Evolutionary conservation across 768 basidiomycete genomes (phyloP).

Genomic region (Auriscalpium microsporum): DNA sequence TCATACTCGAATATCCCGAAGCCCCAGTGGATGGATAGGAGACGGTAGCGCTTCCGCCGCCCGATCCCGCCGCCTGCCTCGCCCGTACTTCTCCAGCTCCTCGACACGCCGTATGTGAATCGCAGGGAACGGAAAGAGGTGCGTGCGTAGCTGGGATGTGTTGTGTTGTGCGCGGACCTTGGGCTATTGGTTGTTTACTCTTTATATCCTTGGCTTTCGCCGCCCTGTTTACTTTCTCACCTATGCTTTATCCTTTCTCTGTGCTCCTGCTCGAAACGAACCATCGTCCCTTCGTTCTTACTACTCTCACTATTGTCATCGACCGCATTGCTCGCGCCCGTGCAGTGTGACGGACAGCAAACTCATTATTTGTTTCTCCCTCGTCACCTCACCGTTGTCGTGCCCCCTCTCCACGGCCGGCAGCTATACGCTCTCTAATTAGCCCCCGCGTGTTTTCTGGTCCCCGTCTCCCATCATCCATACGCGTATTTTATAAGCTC

Average conservation of each 20-base stretch:
- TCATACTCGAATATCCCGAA: not conserved
- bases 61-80: constrained; percentile 9
- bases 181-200: constrained; percentile 59
- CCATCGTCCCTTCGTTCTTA: not conserved
- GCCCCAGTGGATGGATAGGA: constrained; percentile 35
- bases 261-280: constrained; percentile 22
- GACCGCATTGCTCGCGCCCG: no score
- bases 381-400: not conserved
- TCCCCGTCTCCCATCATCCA: not conserved
- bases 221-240: constrained; percentile 21
- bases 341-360: not conserved
- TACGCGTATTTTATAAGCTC: not conserved
- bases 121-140: no score
- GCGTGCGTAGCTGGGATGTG: not conserved
- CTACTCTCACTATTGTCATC: not conserved
- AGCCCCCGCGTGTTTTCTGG: not conserved
- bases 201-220: constrained; percentile 39
- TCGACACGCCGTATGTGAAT: no score
- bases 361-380: not conserved
- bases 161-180: constrained; percentile 24
- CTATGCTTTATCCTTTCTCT: constrained; percentile 24
- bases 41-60: constrained; percentile 35
- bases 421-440: not conserved
- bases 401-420: not conserved
- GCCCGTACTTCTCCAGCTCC: not conserved